Evolutionary conservation across 1,139 yeast genomes (phyloP).

Genomic region (Saccharomyces uvarum): DNA sequence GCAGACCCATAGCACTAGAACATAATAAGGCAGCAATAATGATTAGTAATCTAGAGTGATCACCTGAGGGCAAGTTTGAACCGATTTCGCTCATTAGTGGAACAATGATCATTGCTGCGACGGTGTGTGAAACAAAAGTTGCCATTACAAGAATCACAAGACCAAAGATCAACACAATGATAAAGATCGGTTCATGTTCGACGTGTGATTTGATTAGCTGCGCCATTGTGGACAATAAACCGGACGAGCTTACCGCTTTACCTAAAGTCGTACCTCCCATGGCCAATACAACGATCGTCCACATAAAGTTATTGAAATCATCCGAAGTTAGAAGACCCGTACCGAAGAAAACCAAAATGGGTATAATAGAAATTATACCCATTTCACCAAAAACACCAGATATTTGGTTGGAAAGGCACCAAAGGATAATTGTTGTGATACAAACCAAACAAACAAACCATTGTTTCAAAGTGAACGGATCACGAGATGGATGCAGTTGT

Average conservation of each 20-base stretch:
- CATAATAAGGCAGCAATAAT: conserved; percentile 81
- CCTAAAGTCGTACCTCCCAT: conserved; percentile 97
- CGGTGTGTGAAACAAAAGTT: conserved; percentile 91
- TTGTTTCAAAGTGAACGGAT: conserved; percentile 65
- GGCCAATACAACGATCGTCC: conserved; percentile 89
- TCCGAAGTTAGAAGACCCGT: conserved; percentile 75
- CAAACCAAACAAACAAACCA: conserved; percentile 62
- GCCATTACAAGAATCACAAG: conserved; percentile 73
- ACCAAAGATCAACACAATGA: conserved; percentile 69
- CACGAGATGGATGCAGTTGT: conserved; percentile 57
- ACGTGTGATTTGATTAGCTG: conserved; percentile 52
- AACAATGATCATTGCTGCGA: conserved; percentile 83
- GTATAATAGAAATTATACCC: conserved; percentile 82
- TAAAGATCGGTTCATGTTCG: conserved; percentile 56
- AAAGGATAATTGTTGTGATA: conserved; percentile 60
- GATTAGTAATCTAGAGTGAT: conserved; percentile 50
- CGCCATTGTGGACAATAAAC: conserved; percentile 74
- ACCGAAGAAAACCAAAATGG: conserved; percentile 79
- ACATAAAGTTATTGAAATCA: conserved; percentile 85
- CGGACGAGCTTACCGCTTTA: conserved; percentile 83
- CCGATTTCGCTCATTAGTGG: conserved; percentile 89
- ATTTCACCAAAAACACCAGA: conserved; percentile 73
- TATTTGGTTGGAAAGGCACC: conserved; percentile 76
- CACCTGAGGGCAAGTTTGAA: conserved; percentile 46
- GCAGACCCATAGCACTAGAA: conserved; percentile 91